phyloP scores from a whole-genome alignment of 1,139 yeast genomes.

The Arxiozyma slooffiae region DNA sequence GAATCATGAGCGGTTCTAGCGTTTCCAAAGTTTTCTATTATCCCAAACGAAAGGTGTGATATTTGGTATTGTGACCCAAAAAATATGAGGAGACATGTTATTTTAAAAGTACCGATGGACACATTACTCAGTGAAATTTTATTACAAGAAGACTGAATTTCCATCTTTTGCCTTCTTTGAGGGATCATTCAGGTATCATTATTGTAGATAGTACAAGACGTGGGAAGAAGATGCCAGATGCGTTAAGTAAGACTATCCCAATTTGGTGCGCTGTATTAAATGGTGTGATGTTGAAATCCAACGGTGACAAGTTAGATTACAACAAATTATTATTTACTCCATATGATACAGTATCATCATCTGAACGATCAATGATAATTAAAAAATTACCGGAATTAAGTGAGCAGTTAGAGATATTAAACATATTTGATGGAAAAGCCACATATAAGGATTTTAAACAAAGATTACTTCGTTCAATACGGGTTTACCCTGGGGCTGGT shows the following conservation, averaged over 20 bases:
- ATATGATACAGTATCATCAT: conserved; percentile 41
- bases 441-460: conserved; percentile 30
- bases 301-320: conserved; percentile 9
- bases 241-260: conserved; percentile 76
- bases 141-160: conserved; percentile 63
- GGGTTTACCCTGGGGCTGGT: conserved; percentile 56
- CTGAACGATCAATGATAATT: conserved; percentile 49
- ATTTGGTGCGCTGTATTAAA: conserved; percentile 85
- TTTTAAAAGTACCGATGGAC: conserved; percentile 90
- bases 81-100: conserved; percentile 43
- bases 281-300: conserved; percentile 35
- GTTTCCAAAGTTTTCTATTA: conserved; percentile 35
- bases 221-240: conserved; percentile 80
- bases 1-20: conserved; percentile 24
- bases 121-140: conserved; percentile 69
- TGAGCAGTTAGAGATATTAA: conserved; percentile 34
- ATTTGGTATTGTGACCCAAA: conserved; percentile 62
- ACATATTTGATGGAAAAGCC: conserved; percentile 32
- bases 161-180: conserved; percentile 48
- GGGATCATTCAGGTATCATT: conserved; percentile 38
- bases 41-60: conserved; percentile 83
- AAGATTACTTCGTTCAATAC: conserved; percentile 54
- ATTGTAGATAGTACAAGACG: conserved; percentile 77
- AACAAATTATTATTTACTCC: conserved; percentile 41
- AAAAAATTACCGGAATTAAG: conserved; percentile 43